phyloP scores from a whole-genome alignment of 306 rosid species.

The Clitoria ternatea region DNA sequence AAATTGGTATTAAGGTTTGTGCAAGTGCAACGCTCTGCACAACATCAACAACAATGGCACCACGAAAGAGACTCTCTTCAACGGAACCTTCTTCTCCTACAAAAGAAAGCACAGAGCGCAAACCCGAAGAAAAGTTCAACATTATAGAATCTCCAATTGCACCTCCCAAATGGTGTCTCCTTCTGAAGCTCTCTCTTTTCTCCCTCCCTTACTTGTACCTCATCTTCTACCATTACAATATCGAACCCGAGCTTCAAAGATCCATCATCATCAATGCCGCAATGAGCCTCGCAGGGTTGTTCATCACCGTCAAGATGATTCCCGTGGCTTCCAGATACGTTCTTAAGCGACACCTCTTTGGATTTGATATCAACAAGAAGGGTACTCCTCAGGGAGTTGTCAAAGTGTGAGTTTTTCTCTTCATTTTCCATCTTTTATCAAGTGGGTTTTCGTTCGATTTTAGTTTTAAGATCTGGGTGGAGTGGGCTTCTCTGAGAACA shows the following conservation, averaged over 20 bases:
- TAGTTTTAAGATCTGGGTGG: constrained; percentile 14
- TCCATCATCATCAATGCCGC: constrained; percentile 77
- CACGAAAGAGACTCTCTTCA: constrained; percentile 64
- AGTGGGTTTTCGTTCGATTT: constrained; percentile 1
- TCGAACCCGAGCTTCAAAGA: constrained; percentile 52
- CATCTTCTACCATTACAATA: constrained; percentile 51
- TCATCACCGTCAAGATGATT: constrained; percentile 60
- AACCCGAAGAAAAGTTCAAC: constrained; percentile 23
- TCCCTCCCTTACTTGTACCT: constrained; percentile 62
- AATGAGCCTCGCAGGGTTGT: constrained; percentile 59
- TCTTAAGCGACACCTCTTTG: constrained; percentile 68
- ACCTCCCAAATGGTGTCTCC: constrained; percentile 61
- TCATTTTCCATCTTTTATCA: not conserved
- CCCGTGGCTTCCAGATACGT: constrained; percentile 86
- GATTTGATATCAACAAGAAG: constrained; percentile 87
- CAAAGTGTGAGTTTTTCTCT: constrained; percentile 66
- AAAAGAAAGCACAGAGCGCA: constrained; percentile 18
- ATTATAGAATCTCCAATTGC: constrained; percentile 51
- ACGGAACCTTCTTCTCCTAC: constrained; percentile 25
- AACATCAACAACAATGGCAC: constrained; percentile 46
- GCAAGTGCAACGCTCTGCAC: too few species aligned
- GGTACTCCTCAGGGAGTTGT: constrained; percentile 74
- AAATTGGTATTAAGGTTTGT: too few species aligned
- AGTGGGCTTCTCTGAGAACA: too few species aligned
- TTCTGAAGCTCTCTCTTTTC: constrained; percentile 60